Evolutionary conservation across 139 green algal species (phyloP), one percentile per base, ranked within the genome.

Genomic region (Chlamydomonas sphaeroides): DNA sequence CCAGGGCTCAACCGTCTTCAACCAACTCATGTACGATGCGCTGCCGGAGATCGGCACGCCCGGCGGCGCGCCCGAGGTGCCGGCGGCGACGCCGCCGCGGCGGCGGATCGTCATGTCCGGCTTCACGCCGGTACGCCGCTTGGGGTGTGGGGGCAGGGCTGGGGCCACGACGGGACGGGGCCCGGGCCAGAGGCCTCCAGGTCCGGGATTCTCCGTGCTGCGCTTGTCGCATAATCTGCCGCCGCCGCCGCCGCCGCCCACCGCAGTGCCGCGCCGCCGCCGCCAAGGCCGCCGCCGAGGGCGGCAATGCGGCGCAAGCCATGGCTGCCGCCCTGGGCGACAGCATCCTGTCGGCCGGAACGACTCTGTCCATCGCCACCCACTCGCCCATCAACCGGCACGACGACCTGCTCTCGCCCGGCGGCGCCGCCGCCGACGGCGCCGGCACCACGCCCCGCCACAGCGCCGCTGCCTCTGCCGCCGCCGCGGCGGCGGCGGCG

Each of bases 11-110:
- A 66, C 65, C n/a, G 74, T 80, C 41, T 80, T 80, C 61, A 80
- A 80, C 39, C 74, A 80, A 33, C 59, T 80, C 39, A 80, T 82
- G 61, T 82, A 82, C 75, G 75, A 82, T 42, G 75, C 75, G 14
- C 62, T 82, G 41, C 75, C 75, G 2, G 62, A 82, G 62, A 82
- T 82, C 15, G 75, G 75, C 41, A 82, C 75, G 2, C 75, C 75
- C 62, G 75, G 75, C 59, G 75, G 75, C 21, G 75, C 75, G 41
- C 75, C 75, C 8, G 75, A 82, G 42, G 75, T 82, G 42, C 75
- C 75, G 2, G 42, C 75, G 4, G 75, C 21, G 23, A 82, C 75
- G 59, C 75, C 75, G 32, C 75, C 42, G 33, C 42, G 42, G 17
- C 75, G 75, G 23, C 75, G 75, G 45, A 42, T 49, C 32, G 75